These are phyloP conservation scores for Suillus decipiens DNA, from an alignment of 768 basidiomycete species.

Conservation along the genomic window DNA sequence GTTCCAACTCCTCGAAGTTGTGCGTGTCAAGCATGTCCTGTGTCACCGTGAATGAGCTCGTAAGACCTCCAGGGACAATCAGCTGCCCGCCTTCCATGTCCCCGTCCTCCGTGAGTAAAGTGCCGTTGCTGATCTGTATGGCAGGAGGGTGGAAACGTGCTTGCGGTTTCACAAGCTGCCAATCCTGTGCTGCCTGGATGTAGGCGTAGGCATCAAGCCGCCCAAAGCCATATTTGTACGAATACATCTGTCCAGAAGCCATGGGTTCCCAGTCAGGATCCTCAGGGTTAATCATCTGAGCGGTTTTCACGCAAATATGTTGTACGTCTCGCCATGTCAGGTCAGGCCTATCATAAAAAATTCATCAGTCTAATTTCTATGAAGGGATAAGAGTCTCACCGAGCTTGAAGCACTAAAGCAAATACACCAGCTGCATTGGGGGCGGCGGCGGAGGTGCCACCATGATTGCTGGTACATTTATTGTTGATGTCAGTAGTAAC, in stretches of 20 bases:
- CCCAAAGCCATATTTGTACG: constrained; percentile 97
- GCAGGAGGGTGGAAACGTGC: constrained; percentile 82
- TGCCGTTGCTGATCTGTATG: constrained; percentile 63
- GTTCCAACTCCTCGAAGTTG: constrained; percentile 90
- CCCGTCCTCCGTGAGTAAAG: constrained; percentile 45
- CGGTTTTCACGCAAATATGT: constrained; percentile 79
- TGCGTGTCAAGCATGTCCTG: constrained; percentile 62
- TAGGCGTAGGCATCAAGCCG: constrained; percentile 81
- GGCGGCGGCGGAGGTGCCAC: constrained; percentile 97
- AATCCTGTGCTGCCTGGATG: constrained; percentile 77
- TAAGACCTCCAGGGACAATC: constrained; percentile 67
- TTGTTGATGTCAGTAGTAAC: constrained; percentile 91
- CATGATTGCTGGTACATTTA: constrained; percentile 79
- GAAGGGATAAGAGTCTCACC: constrained; percentile 49
- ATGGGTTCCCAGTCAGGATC: constrained; percentile 96
- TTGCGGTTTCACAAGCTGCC: constrained; percentile 92
- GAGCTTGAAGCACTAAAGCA: constrained; percentile 83
- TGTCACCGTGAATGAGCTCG: constrained; percentile 65
- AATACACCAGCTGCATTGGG: constrained; percentile 95
- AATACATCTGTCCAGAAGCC: constrained; percentile 50
- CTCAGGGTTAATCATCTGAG: constrained; percentile 76
- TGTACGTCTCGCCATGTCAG: constrained; percentile 97
- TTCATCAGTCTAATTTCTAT: constrained; percentile 6
- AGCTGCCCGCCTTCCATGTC: constrained; percentile 62
- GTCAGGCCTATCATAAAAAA: constrained; percentile 63